phyloP scores from a whole-genome alignment of 176 grass and related monocot species.

The Ensete glaucum region DNA sequence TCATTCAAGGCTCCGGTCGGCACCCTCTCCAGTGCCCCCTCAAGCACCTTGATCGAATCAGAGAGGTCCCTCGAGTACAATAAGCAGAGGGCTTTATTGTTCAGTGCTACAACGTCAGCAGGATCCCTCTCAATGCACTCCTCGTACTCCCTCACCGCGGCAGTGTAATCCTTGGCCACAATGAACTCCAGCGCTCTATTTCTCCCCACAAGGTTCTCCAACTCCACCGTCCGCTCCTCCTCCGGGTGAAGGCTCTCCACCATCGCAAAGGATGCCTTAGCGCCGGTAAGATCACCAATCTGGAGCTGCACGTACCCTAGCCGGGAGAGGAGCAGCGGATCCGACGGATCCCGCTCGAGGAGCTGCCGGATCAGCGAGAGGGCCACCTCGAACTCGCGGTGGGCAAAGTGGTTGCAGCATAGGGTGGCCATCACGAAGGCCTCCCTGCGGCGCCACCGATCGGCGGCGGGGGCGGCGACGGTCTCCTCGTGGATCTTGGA shows the following conservation, averaged over 20 bases:
- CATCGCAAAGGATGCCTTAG: conserved; percentile 44
- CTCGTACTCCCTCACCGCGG: conserved; percentile 89
- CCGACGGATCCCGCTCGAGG: conserved; percentile 27
- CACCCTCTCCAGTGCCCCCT: conserved; percentile 58
- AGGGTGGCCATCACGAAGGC: conserved; percentile 42
- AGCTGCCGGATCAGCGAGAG: conserved; percentile 48
- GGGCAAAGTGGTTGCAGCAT: conserved; percentile 58
- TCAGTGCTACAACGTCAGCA: conserved; percentile 56
- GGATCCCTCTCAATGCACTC: conserved; percentile 61
- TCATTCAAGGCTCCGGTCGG: conserved; percentile 54
- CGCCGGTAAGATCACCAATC: conserved; percentile 58
- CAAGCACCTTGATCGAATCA: conserved; percentile 79
- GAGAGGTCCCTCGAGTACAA: conserved; percentile 81
- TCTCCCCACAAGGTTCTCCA: conserved; percentile 44
- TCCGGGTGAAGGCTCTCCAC: conserved; percentile 27
- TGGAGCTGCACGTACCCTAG: conserved; percentile 78
- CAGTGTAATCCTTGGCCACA: conserved; percentile 60
- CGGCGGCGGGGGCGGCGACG: neutral
- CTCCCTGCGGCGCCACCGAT: conserved; percentile 51
- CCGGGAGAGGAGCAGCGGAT: conserved; percentile 57
- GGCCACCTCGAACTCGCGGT: conserved; percentile 81
- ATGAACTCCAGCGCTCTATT: conserved; percentile 64
- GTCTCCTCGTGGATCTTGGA: conserved; percentile 15
- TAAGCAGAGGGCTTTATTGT: conserved; percentile 86
- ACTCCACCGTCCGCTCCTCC: conserved; percentile 1